Percentiles rank a stretch among this genome's conserved stretches.
Evolutionary conservation across 345 rosid species (phyloP).

Genomic region (Rhodamnia argentea): DNA sequence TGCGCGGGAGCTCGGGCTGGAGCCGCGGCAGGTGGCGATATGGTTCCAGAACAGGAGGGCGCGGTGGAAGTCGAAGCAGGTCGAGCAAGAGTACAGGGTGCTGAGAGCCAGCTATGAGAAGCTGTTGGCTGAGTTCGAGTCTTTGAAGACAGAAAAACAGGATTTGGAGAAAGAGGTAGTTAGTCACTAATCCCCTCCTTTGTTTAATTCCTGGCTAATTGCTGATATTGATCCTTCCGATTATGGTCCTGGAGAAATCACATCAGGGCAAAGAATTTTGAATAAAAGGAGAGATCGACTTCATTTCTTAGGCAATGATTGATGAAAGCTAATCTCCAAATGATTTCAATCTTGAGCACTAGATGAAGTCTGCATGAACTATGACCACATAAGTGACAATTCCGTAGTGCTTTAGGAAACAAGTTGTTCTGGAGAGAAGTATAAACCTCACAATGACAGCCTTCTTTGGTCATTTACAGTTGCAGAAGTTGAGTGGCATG

Average conservation of each 20-base stretch:
- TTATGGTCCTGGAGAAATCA: not conserved
- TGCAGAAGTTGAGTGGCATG: slow-evolving; percentile 38
- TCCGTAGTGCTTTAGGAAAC: not conserved
- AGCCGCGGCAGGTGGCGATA: slow-evolving; percentile 83
- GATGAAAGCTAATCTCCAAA: not conserved
- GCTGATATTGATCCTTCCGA: not conserved
- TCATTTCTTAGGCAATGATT: not conserved
- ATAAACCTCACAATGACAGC: not conserved
- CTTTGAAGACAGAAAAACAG: slow-evolving; percentile 50
- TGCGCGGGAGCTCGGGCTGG: slow-evolving; percentile 64
- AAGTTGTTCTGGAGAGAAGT: not conserved
- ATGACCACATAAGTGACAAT: not conserved
- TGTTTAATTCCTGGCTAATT: not conserved
- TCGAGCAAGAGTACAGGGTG: slow-evolving; percentile 47
- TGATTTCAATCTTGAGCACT: not conserved
- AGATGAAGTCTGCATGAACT: not conserved
- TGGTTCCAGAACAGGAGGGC: slow-evolving; percentile 93
- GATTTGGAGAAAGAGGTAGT: slow-evolving; percentile 49
- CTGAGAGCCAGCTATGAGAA: slow-evolving; percentile 43
- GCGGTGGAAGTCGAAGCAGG: slow-evolving; percentile 70
- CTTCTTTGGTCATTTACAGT: slow-evolving; percentile 19
- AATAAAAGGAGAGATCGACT: not conserved
- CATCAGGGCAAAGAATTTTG: not conserved
- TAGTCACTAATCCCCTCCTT: not conserved
- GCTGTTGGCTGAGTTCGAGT: slow-evolving; percentile 41